A percentile compares a stretch with the other conserved stretches of the same genome.
Evolutionary conservation across 345 rosid genomes (phyloP).

Genomic region (Euphorbia pulcherrima): DNA sequence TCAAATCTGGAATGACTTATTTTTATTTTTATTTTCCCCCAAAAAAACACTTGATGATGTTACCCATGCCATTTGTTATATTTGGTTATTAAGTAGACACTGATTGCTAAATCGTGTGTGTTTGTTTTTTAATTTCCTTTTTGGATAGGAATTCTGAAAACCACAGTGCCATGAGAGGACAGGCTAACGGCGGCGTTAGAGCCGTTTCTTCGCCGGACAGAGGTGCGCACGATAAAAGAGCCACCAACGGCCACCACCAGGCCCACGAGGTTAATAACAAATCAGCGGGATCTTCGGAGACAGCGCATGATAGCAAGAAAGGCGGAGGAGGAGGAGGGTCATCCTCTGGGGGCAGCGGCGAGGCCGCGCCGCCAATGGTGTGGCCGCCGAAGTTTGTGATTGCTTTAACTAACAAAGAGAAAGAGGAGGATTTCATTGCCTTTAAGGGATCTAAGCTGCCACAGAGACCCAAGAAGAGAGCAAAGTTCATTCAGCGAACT

Average conservation of each 20-base stretch:
- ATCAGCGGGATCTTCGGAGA: conserved; percentile 50
- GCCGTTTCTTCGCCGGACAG: conserved; percentile 48
- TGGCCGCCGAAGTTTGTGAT: conserved; percentile 80
- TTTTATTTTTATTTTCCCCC: neutral
- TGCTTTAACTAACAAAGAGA: conserved; percentile 72
- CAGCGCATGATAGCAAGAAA: conserved; percentile 59
- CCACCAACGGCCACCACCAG: conserved; percentile 14
- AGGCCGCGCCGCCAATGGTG: conserved; percentile 31
- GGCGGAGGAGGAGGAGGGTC: too few relatives aligned
- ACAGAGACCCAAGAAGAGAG: conserved; percentile 71
- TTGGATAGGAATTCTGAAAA: conserved; percentile 53
- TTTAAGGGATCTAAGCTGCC: conserved; percentile 73
- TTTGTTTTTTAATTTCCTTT: conserved; percentile 4
- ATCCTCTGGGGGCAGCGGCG: conserved; percentile 64
- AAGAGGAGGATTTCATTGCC: conserved; percentile 70
- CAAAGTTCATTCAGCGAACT: conserved; percentile 65
- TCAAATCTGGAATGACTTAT: neutral
- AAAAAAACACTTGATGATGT: conserved; percentile 8
- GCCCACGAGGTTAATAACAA: conserved; percentile 28
- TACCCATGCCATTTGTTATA: neutral
- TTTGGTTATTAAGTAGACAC: neutral
- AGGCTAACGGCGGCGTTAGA: conserved; percentile 48
- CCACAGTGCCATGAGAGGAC: conserved; percentile 61
- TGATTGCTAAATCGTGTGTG: neutral
- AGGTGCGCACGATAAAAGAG: conserved; percentile 50